Conservation (phyloP, 1,284 basidiomycete species). For the Fomitopsis palustris region DNA sequence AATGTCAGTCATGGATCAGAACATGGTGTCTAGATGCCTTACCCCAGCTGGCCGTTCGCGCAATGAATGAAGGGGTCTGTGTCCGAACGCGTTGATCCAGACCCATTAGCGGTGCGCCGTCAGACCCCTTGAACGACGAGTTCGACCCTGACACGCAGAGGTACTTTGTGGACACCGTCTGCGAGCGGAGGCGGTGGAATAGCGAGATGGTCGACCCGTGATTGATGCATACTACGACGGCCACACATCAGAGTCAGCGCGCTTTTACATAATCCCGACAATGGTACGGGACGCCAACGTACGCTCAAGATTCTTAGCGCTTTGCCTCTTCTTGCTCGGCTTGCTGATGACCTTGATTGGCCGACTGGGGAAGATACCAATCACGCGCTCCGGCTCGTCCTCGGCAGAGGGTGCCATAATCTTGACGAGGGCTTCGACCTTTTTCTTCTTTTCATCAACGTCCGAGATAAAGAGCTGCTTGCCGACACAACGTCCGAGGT, state of each 20-base stretch:
- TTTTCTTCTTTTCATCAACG: constrained; percentile 88
- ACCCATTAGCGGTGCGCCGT: constrained; percentile 81
- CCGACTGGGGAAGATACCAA: constrained; percentile 85
- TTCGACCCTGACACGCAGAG: constrained; percentile 91
- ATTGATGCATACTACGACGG: constrained; percentile 78
- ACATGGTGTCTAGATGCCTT: constrained; percentile 23
- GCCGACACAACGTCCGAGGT: constrained; percentile 84
- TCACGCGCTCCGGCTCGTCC: constrained; percentile 73
- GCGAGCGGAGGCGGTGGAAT: constrained; percentile 92
- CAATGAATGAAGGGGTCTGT: constrained; percentile 79
- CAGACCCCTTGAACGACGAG: constrained; percentile 86
- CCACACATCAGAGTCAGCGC: constrained; percentile 10
- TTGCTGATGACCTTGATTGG: constrained; percentile 98
- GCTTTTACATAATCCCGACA: constrained; percentile 10
- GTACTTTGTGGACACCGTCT: constrained; percentile 94
- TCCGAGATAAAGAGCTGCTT: constrained; percentile 91
- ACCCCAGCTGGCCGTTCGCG: constrained; percentile 84
- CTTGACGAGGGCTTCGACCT: constrained; percentile 87
- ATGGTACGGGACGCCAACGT: constrained; percentile 35
- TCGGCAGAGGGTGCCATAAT: constrained; percentile 81
- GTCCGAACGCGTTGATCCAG: constrained; percentile 70
- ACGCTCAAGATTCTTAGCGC: constrained; percentile 90
- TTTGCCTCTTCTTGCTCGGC: constrained; percentile 94
- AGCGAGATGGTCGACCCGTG: constrained; percentile 94
- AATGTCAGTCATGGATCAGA: constrained; percentile 15